A percentile compares a stretch with the other conserved stretches of the same genome.
These are phyloP conservation scores for Sanghuangporus sanghuang DNA, from an alignment of 1,284 basidiomycete species.

Conservation along the genomic window DNA sequence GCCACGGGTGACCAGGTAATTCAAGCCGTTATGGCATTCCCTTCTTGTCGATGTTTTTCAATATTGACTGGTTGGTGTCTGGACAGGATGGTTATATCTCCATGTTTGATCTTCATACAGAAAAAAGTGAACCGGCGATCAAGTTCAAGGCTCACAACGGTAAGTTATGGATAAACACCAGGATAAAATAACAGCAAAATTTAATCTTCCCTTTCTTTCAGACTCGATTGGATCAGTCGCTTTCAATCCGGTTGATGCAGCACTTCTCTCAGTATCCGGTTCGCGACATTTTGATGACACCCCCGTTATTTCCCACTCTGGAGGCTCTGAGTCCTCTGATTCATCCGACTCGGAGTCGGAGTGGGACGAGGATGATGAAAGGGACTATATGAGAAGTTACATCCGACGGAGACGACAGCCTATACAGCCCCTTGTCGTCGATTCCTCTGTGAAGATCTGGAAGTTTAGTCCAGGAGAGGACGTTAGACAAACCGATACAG, in stretches of 20 bases:
- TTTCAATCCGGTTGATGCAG: constrained; percentile 14
- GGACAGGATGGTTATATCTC: constrained; percentile 26
- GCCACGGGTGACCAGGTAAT: constrained; percentile 69
- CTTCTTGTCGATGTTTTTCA: background rate
- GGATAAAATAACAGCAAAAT: background rate
- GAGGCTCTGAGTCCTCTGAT: background rate
- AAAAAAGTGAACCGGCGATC: constrained; percentile 13
- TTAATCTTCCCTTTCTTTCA: constrained; percentile 8
- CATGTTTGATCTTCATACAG: constrained; percentile 21
- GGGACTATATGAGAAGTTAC: background rate
- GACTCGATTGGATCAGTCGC: constrained; percentile 19
- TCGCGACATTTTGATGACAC: constrained; percentile 17
- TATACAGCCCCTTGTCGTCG: constrained; percentile 5
- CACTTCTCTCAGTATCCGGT: constrained; percentile 18
- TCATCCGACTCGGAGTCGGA: constrained; percentile 6
- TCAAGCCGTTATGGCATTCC: background rate
- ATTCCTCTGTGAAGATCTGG: constrained; percentile 16
- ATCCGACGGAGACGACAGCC: constrained; percentile 1
- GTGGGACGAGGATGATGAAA: background rate
- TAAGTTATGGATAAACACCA: constrained; percentile 4
- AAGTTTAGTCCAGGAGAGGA: background rate
- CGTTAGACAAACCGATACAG: background rate
- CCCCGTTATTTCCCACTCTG: background rate
- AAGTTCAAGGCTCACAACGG: constrained; percentile 22
- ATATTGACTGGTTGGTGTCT: background rate